Conservation (phyloP, 179 eudicot genomes). For the Silene noctiflora region DNA sequence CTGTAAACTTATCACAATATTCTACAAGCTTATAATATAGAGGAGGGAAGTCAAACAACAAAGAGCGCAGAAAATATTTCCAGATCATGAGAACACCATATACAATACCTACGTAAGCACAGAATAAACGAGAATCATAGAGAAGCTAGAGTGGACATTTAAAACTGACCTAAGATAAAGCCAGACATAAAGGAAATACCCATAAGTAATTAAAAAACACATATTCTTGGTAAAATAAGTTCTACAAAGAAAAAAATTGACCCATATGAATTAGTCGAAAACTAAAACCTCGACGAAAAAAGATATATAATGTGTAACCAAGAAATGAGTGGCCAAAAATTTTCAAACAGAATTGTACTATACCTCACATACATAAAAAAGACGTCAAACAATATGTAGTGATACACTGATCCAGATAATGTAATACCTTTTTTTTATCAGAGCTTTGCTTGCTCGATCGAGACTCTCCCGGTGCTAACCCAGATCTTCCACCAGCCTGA, state of each 20-base stretch:
- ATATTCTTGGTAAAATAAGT: not conserved
- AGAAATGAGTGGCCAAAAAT: not conserved
- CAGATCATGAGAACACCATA: not conserved
- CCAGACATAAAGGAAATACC: not conserved
- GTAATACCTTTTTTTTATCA: conserved; percentile 54
- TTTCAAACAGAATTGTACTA: not conserved
- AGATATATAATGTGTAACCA: not conserved
- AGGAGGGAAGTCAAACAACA: not conserved
- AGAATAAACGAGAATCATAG: not conserved
- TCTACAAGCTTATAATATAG: not conserved
- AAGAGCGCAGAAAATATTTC: not conserved
- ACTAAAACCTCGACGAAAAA: not conserved
- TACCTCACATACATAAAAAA: not conserved
- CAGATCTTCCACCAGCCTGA: conserved; percentile 50
- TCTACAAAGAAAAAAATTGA: not conserved
- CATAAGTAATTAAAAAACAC: not conserved
- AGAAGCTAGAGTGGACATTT: not conserved
- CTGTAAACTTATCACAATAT: not conserved
- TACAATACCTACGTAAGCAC: not conserved
- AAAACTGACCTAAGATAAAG: not conserved
- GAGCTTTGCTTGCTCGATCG: conserved; percentile 60
- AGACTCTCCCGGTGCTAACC: conserved; percentile 45
- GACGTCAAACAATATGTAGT: not conserved
- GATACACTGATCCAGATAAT: conserved; percentile 11
- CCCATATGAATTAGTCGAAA: not conserved